phyloP scores from a whole-genome alignment of 805 yeast species.

The Saccharomycopsis guyanensis region DNA sequence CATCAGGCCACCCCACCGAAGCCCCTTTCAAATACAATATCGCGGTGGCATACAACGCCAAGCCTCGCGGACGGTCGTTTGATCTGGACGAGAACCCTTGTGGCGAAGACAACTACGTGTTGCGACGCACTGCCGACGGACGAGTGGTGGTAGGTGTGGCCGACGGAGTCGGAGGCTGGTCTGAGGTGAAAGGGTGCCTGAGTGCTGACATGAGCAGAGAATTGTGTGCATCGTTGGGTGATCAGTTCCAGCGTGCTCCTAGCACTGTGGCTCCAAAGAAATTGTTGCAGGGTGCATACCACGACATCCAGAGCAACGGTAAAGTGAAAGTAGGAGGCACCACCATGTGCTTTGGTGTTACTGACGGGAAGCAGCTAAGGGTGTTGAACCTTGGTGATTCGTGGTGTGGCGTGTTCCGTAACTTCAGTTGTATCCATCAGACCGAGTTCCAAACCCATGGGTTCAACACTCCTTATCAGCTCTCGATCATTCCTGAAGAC shows the following conservation, averaged over 20 bases:
- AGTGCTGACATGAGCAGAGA: constrained; percentile 73
- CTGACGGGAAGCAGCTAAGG: constrained; percentile 44
- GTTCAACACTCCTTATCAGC: constrained; percentile 88
- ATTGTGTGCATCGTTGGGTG: constrained; percentile 51
- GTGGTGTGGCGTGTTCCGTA: constrained; percentile 82
- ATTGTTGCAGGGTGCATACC: constrained; percentile 51
- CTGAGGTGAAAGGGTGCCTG: constrained; percentile 84
- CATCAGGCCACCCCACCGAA: constrained; percentile 21
- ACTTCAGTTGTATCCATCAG: constrained; percentile 49
- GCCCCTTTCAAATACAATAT: constrained; percentile 38
- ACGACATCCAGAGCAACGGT: constrained; percentile 42
- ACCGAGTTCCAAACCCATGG: constrained; percentile 77
- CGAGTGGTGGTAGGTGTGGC: constrained; percentile 64
- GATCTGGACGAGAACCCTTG: constrained; percentile 36
- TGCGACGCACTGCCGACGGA: constrained; percentile 30
- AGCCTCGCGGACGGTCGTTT: constrained; percentile 50
- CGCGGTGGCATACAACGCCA: constrained; percentile 69
- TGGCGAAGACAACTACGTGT: constrained; percentile 72
- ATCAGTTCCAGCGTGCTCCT: constrained; percentile 27
- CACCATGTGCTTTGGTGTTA: constrained; percentile 79
- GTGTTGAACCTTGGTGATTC: constrained; percentile 91
- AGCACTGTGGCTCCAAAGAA: constrained; percentile 33
- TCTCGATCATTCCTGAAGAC: constrained; percentile 72
- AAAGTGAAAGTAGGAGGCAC: constrained; percentile 86
- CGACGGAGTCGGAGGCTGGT: constrained; percentile 99